phyloP scores from a whole-genome alignment of 2,329 filamentous ascomycete genomes.

The Beauveria scarabaeidicola region DNA sequence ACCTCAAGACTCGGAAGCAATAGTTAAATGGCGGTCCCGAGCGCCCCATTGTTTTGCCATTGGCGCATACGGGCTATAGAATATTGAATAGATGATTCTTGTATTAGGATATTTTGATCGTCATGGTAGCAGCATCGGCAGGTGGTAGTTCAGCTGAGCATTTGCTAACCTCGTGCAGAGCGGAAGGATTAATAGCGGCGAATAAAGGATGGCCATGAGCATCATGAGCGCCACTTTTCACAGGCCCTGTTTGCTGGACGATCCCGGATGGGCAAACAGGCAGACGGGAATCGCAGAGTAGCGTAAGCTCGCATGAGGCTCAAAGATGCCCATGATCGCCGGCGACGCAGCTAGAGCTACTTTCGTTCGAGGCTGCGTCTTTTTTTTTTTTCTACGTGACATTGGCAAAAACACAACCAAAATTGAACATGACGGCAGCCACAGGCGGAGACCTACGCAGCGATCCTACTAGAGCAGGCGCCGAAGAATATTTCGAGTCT shows the following conservation, averaged over 20 bases:
- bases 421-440: neutral
- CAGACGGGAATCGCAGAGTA: neutral
- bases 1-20: neutral
- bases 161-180: neutral
- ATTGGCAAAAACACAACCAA: neutral
- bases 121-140: neutral
- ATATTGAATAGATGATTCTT: neutral
- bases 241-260: neutral
- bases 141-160: neutral
- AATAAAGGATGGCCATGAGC: neutral
- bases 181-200: neutral
- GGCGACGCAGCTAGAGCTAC: neutral
- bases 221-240: neutral
- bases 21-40: neutral
- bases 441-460: neutral
- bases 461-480: neutral
- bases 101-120: neutral
- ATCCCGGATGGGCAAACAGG: neutral
- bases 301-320: neutral
- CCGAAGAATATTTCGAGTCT: neutral
- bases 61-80: too few species aligned
- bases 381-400: neutral
- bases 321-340: neutral
- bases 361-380: too few species aligned
- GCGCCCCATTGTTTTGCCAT: neutral